Evolutionary conservation across 148 eudicot species (phyloP).

Genomic region (Fagopyrum esculentum): DNA sequence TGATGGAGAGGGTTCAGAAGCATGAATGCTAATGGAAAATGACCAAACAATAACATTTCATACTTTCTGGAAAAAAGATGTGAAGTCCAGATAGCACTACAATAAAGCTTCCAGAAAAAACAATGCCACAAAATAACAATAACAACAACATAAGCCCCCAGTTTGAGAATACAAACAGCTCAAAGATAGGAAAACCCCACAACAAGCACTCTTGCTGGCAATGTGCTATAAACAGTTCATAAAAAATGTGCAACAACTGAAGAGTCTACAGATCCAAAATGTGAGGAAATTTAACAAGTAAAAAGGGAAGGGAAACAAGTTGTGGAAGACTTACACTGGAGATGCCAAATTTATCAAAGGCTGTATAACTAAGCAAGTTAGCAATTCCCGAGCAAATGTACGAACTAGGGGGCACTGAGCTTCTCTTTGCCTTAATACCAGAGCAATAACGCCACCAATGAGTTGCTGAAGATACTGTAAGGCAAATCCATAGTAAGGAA

Average conservation of each 20-base stretch:
- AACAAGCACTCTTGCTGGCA: neutral
- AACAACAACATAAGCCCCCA: neutral
- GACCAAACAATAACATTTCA: neutral
- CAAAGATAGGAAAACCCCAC: neutral
- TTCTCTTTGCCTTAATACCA: slow-evolving; percentile 77
- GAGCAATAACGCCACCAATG: slow-evolving; percentile 67
- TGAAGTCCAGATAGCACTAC: neutral
- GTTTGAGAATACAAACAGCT: neutral
- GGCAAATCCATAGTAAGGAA: slow-evolving; percentile 16
- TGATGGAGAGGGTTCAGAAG: neutral
- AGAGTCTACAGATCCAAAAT: slow-evolving; percentile 2
- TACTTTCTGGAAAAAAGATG: neutral
- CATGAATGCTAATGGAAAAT: neutral
- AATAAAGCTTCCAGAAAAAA: neutral
- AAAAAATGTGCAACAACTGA: neutral
- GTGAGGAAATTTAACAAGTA: neutral
- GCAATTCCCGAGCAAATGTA: slow-evolving; percentile 79
- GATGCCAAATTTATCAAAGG: slow-evolving; percentile 85
- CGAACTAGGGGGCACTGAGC: slow-evolving; percentile 89
- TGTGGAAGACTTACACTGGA: slow-evolving; percentile 63
- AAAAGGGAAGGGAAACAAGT: neutral
- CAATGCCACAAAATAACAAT: neutral
- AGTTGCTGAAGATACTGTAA: slow-evolving; percentile 76
- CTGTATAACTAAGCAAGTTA: slow-evolving; percentile 85
- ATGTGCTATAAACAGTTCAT: neutral